Conservation (phyloP, 2,329 filamentous ascomycete species). For the Monilinia fructigena region DNA sequence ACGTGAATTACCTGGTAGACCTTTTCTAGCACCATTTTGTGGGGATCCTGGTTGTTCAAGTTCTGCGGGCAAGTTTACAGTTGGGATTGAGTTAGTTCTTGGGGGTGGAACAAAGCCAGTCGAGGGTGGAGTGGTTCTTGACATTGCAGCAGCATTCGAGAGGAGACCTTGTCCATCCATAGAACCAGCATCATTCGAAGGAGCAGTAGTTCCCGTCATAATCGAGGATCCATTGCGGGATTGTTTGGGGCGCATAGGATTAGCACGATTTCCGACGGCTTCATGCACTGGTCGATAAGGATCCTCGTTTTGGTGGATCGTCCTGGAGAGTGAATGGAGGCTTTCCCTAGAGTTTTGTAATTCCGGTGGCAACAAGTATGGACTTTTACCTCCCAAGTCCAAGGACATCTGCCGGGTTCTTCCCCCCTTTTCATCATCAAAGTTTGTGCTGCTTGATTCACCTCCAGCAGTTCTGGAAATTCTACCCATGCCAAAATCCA, state of each 20-base stretch:
- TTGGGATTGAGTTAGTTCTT: constrained; percentile 45
- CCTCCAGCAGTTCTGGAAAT: constrained; percentile 35
- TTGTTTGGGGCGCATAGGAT: constrained; percentile 44
- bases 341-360: constrained; percentile 80
- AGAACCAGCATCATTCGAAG: constrained; percentile 30
- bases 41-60: constrained; percentile 14
- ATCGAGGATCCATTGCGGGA: constrained; percentile 40
- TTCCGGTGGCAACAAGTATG: constrained; percentile 88
- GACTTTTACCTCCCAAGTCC: constrained; percentile 71
- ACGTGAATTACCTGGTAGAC: constrained; percentile 29
- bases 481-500: constrained; percentile 84
- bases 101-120: constrained; percentile 37
- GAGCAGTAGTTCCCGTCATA: constrained; percentile 30
- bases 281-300: constrained; percentile 69
- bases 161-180: constrained; percentile 31
- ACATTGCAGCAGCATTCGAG: constrained; percentile 34
- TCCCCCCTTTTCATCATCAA: constrained; percentile 39
- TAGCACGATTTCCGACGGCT: constrained; percentile 50
- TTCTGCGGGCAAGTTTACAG: background rate
- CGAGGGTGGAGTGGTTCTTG: constrained; percentile 33
- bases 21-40: constrained; percentile 28
- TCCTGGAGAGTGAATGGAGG: constrained; percentile 78
- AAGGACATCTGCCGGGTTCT: constrained; percentile 58
- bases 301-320: constrained; percentile 72
- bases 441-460: background rate